Evolutionary conservation across 2,329 filamentous ascomycete species (phyloP).

Genomic region (Diaporthe capsici): DNA sequence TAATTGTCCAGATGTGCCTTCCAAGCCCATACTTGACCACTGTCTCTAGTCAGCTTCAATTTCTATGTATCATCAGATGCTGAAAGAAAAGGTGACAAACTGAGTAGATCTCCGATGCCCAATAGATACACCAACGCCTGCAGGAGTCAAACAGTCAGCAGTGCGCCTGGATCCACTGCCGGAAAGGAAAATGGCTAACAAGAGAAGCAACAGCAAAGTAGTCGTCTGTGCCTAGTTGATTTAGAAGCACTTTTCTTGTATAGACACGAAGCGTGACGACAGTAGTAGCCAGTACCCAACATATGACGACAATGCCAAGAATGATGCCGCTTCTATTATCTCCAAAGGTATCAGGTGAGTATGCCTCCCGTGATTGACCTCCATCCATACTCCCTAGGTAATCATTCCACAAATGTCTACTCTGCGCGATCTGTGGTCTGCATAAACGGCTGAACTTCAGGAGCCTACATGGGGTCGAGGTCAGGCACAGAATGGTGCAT

Average conservation of each 20-base stretch:
- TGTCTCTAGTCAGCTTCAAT: neutral
- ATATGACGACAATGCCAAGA: neutral
- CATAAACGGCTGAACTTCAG: too few species aligned
- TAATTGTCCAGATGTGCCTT: conserved; percentile 17
- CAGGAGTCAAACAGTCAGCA: neutral
- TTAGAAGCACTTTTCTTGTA: conserved; percentile 13
- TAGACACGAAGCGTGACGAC: conserved; percentile 3
- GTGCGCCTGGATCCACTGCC: neutral
- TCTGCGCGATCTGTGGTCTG: neutral
- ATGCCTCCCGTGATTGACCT: neutral
- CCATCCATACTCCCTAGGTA: neutral
- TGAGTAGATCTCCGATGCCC: neutral
- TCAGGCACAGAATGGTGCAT: neutral
- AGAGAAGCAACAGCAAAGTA: conserved; percentile 14
- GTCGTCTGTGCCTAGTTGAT: conserved; percentile 3
- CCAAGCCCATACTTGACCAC: conserved; percentile 5
- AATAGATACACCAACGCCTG: neutral
- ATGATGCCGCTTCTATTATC: conserved; percentile 2
- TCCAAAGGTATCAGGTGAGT: neutral
- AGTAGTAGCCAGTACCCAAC: neutral
- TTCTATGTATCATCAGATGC: neutral
- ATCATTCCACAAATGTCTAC: neutral
- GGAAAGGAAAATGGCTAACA: neutral
- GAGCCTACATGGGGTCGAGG: neutral
- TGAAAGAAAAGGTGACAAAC: neutral